Evolutionary conservation across 2,329 filamentous ascomycete genomes (phyloP).

Genomic region (Emmonsiellopsis sp.): DNA sequence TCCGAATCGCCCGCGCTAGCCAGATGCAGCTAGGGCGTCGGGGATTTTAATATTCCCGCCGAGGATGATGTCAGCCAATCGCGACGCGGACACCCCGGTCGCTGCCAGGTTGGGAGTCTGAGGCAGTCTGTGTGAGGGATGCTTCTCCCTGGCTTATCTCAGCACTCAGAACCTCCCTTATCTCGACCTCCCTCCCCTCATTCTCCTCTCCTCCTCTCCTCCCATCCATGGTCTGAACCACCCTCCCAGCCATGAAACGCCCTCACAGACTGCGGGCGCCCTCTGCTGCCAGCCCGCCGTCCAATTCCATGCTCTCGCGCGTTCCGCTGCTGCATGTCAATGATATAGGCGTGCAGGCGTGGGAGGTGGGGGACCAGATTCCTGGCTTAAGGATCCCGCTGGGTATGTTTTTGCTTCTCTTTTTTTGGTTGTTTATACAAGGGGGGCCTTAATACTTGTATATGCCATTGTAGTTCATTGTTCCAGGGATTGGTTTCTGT

Average conservation of each 20-base stretch:
- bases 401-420: constrained; percentile 14
- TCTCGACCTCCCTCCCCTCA: not conserved
- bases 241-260: constrained; percentile 5
- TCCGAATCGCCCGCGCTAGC: no score
- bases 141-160: not conserved
- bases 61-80: not conserved
- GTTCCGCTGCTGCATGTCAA: constrained; percentile 5
- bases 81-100: not conserved
- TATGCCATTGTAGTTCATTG: not conserved
- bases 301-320: constrained; percentile 10
- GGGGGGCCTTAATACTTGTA: not conserved
- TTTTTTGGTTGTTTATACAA: not conserved
- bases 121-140: no score
- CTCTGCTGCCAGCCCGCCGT: not conserved
- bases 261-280: constrained; percentile 4
- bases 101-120: no score
- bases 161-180: not conserved
- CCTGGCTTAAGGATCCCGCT: constrained; percentile 23
- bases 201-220: not conserved
- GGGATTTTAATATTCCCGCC: no score
- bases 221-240: not conserved
- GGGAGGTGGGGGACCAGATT: constrained; percentile 20
- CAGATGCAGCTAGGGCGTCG: no score
- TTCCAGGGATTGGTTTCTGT: not conserved
- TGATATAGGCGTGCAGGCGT: constrained; percentile 6